Conservation (phyloP, 495 filamentous ascomycete species). For the Penicillium tannophilum region DNA sequence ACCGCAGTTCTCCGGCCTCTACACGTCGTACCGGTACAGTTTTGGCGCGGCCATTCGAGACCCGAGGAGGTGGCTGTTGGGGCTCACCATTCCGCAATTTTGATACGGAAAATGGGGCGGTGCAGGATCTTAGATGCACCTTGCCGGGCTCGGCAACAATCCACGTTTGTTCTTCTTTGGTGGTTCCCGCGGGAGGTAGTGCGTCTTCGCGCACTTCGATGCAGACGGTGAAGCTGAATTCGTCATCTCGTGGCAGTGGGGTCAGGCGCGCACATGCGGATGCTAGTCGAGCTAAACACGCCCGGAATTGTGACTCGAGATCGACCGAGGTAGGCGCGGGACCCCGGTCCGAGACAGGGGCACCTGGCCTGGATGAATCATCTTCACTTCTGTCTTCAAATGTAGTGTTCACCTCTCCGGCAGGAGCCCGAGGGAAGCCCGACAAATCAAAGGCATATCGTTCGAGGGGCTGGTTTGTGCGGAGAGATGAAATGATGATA, state of each 20-base stretch:
- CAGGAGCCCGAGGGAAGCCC: constrained; percentile 66
- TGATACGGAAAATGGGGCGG: constrained; percentile 49
- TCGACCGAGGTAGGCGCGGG: constrained; percentile 51
- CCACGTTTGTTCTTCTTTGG: constrained; percentile 55
- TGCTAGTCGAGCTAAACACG: constrained; percentile 52
- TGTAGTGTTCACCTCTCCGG: constrained; percentile 52
- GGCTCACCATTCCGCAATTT: constrained; percentile 42
- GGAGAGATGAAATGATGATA: constrained; percentile 70
- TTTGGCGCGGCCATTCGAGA: constrained; percentile 49
- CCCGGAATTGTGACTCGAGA: constrained; percentile 73
- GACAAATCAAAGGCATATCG: constrained; percentile 85
- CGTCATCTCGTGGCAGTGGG: constrained; percentile 64
- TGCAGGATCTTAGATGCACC: constrained; percentile 48
- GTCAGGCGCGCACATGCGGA: constrained; percentile 60
- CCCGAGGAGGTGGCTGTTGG: constrained; percentile 40
- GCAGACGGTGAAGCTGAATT: constrained; percentile 83
- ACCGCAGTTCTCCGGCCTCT: constrained; percentile 54
- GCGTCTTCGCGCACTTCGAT: constrained; percentile 79
- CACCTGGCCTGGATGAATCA: constrained; percentile 44
- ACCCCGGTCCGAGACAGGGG: constrained; percentile 36
- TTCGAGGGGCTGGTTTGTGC: constrained; percentile 63
- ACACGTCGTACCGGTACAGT: constrained; percentile 57
- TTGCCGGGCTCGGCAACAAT: constrained; percentile 55
- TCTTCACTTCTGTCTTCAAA: constrained; percentile 54
- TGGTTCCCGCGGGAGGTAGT: constrained; percentile 70